These are phyloP conservation scores for Sungouiella blattae DNA, from an alignment of 805 yeast species.

Conservation along the genomic window DNA sequence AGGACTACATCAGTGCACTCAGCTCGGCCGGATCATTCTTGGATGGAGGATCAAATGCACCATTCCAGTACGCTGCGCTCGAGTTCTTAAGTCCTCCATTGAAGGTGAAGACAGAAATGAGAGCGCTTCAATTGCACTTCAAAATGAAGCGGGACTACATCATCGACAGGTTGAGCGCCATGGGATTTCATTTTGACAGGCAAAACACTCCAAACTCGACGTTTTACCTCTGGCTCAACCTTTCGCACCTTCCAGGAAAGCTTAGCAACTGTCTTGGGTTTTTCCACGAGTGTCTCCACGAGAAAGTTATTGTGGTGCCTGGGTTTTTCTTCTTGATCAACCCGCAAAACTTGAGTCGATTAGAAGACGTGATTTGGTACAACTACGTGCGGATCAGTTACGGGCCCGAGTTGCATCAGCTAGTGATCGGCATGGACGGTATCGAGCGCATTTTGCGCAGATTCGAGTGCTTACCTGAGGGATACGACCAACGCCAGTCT, in stretches of 20 bases:
- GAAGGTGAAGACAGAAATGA: conserved; percentile 49
- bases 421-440: conserved; percentile 58
- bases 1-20: conserved; percentile 52
- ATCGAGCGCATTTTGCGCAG: conserved; percentile 47
- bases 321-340: conserved; percentile 61
- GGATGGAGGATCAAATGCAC: conserved; percentile 61
- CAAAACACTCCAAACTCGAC: conserved; percentile 52
- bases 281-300: conserved; percentile 61
- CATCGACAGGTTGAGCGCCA: conserved; percentile 41
- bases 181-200: conserved; percentile 51
- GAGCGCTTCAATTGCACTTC: conserved; percentile 56
- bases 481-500: neutral
- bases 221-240: conserved; percentile 57
- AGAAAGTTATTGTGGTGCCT: conserved; percentile 57
- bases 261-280: conserved; percentile 56
- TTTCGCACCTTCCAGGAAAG: conserved; percentile 53
- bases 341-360: conserved; percentile 44
- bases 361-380: conserved; percentile 58
- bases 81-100: conserved; percentile 54
- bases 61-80: conserved; percentile 58
- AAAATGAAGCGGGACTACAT: conserved; percentile 56
- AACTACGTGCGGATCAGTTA: conserved; percentile 56
- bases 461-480: conserved; percentile 40
- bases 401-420: conserved; percentile 52
- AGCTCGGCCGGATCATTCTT: conserved; percentile 57